Percentiles rank a stretch among this genome's conserved stretches.
phyloP scores from a whole-genome alignment of 2,329 filamentous ascomycete genomes.

The Aureobasidium musti region DNA sequence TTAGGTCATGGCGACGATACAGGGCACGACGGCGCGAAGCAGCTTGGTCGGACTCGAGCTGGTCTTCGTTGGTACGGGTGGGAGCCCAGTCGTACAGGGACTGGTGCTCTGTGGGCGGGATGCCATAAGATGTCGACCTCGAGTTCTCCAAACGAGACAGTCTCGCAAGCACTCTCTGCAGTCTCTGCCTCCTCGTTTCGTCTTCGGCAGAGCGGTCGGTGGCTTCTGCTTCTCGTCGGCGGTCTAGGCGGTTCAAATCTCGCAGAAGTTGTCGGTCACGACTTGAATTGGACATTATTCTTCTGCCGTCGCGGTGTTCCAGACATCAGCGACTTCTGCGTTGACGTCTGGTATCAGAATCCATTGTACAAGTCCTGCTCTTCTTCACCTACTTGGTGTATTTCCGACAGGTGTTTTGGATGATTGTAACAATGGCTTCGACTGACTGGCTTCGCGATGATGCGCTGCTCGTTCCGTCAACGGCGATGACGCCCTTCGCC shows the following conservation, averaged over 20 bases:
- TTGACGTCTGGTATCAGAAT: slow-evolving; percentile 27
- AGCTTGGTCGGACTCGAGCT: slow-evolving; percentile 42
- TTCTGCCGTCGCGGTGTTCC: not conserved
- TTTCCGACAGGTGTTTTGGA: not conserved
- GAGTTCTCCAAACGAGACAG: slow-evolving; percentile 49
- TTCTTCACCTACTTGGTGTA: slow-evolving; percentile 22
- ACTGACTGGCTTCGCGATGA: not conserved
- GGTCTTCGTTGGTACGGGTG: slow-evolving; percentile 44
- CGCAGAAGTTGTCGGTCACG: slow-evolving; percentile 19
- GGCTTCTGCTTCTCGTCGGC: slow-evolving; percentile 22
- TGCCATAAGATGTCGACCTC: slow-evolving; percentile 55
- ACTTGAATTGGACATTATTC: slow-evolving; percentile 4
- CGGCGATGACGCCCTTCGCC: not conserved
- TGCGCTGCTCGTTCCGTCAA: not conserved
- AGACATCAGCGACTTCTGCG: slow-evolving; percentile 18
- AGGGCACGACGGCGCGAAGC: slow-evolving; percentile 45
- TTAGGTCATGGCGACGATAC: slow-evolving; percentile 38
- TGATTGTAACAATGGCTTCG: slow-evolving; percentile 3
- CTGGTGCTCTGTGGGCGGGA: slow-evolving; percentile 53
- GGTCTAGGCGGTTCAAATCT: slow-evolving; percentile 24
- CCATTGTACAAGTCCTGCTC: not conserved
- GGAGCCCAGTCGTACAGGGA: slow-evolving; percentile 64
- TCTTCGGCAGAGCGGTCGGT: slow-evolving; percentile 39
- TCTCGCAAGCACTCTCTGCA: slow-evolving; percentile 51
- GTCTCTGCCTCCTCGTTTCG: slow-evolving; percentile 44